Evolutionary conservation across 1,284 basidiomycete genomes (phyloP), one percentile per base, ranked within the genome.

Genomic region (Tilletia caries): DNA sequence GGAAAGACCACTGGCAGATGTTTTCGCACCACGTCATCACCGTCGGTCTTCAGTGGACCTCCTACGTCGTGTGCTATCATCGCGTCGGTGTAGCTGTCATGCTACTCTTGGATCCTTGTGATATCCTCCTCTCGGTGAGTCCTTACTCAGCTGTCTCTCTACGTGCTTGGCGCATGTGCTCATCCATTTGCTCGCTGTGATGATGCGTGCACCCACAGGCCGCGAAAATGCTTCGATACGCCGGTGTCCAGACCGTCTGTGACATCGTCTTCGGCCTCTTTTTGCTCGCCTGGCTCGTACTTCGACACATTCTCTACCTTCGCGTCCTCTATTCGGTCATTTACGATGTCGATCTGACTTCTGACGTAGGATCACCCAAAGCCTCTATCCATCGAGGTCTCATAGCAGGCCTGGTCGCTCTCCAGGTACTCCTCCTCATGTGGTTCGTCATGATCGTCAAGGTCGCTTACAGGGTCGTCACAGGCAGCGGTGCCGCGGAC

Each of bases 1-100:
- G 95, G 69, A 94, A 93, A 81, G 95, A 98, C 84, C 92, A 96
- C 83, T 87, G 87, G 83, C 94, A 97, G 85, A 98, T 98, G 95
- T 91, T 97, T 87, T 86, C 89, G 34, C 95, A 98, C 85, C 95
- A 98, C 84, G 83, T 96, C 78, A 91, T 98, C 78, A 95, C 94
- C 23, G 88, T 95, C 70, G 83, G 87, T 48, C 88, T 98, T 73
- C 89, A 97, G 85, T 83, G 87, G 41, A 82, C 86, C 34, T 93
- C 91, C 81, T 98, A 96, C 85, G 86, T 87, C 68, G 89, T 87
- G 83, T 91, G 95, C 84, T 91, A 90, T 80, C 95, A 92, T 10
- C 90, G 92, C 44, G 88, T 95, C 64, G 95, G 95, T 23, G 92
- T 90, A 75, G 86, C 93, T 60, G 89, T 96, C 70, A 90, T 96